Base-by-base conservation (phyloP, 257 asterid species). In the Solanum bulbocastanum region DNA sequence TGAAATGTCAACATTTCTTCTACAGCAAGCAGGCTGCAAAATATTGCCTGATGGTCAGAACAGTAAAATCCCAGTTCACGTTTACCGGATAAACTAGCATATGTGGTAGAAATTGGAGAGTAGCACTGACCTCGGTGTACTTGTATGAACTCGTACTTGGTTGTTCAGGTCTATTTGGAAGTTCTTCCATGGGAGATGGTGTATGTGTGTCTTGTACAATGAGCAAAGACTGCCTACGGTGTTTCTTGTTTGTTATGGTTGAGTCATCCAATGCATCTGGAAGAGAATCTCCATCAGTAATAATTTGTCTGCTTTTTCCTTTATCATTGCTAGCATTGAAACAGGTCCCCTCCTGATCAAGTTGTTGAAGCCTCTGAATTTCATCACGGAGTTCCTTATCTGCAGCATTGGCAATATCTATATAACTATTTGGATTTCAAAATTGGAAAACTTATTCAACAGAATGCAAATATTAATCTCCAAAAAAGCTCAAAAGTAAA, bases 1-100 rank as follows among this genome's bases (percentile, higher is more conserved):
- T 93, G 98, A 90, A 88, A 83, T 83, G 84, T 42, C 79, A 49
- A 86, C 89, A 90, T 82, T 93, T 86, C 89, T 88, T 88, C 89
- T 93, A 93, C 97, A 94, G 93, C 96, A 94, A 30, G 87, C 89
- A 62, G 95, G 95, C 99, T 96, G 98, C 86, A 91, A 62, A 89
- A 92, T 40, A 86, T 62, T 82, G 65, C 84, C 33, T 23, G 89
- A 90, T 83, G 89, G 84, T 42, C 46, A 86, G 44, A 73, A 84
- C 32, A 72, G 75, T 40, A 58, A 87, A 88, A 42, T 22, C 79
- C 84, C 36, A 86, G 76, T 69, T 42, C 76, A 85, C 79, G 62
- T 84, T 14, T 85, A 87, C 82, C 39, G 72, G 68, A 89, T 27
- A 72, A 66, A 83, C 46, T 35, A 83, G 69, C 83, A 88, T 90